Evolutionary conservation across 192 early-diverging fungal genomes (phyloP), one percentile per base, ranked within the genome.

Genomic region (Spizellomyces punctatus): DNA sequence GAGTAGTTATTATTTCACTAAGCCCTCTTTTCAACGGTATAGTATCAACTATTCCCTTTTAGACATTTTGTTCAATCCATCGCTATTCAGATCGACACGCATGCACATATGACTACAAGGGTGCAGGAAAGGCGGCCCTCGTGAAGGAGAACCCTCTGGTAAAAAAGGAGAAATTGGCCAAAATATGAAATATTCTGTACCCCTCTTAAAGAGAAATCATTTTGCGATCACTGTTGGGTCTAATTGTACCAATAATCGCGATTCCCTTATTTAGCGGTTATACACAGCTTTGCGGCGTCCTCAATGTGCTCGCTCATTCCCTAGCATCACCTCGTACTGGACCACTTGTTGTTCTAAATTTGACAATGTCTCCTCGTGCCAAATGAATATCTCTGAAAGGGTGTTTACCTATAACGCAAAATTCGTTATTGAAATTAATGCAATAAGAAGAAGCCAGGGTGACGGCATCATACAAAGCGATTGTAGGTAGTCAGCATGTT

Each of bases 61-160:
- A 79, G 58, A 52, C 70, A 42, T 87, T 83, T 63, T 88, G 86
- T 64, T 76, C 82, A 0, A 66, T 67, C 5, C 86, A 88, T 74
- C 72, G 86, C 50, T 86, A 84, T 64, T 80, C 84, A 10, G 86
- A 88, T 64, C 66, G 79, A 41, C 86, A 88, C 71, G 36, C 45
- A 6, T 88, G 86, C 72, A 65, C 74, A 10, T 85, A 72, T 66
- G 78, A 88, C 60, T 88, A 86, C 63, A 80, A 75, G 55, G 74
- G 71, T 27, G 79, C 79, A 10, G 82, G 78, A 4, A 80, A 74
- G 69, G 62, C 63, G 4, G 57, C 64, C 0, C 68, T 88, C 8
- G 73, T 46, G n/a, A 79, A 79, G 62, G 81, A 88, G 19, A 88
- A 88, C 63, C 86, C 86, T 10, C 57, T 83, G 27, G 63, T 88